Evolutionary conservation across 176 grass and related monocot genomes (phyloP), one percentile per base, ranked within the genome.

Genomic region (Panicum miliaceum): DNA sequence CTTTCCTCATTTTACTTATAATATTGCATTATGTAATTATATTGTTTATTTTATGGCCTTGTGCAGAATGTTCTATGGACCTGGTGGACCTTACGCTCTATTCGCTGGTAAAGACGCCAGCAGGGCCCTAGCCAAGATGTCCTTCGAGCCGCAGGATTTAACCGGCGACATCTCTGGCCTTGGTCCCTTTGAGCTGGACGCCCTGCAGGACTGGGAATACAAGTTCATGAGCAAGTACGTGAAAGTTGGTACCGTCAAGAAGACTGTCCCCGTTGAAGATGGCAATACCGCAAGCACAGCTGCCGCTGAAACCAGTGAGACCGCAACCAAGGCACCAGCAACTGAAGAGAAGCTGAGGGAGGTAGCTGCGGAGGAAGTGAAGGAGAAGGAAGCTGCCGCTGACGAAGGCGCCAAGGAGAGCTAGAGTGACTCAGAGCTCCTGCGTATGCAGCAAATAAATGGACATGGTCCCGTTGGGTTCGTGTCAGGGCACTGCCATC

Each of bases 211-310:
- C 37, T 98, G 93, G 91, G 93, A 98, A 51, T 90, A 95, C 84
- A 95, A 98, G 86, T 98, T 98, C 76, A 95, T 90, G 96, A 86
- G 90, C 79, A 98, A 98, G 68, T 98, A 98, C 40, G 89, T 91
- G 37, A 95, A 98, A 83, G 96, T 98, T 0, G 91, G 96, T 27
- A 92, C 92, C 10, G 62, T 97, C 86, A 97, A 94, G 90, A 92
- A 89, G 80, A 26, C 27, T 0, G 86, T 72, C 10, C 81, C 90
- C 5, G 80, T 71, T 19, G 71, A 75, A 76, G 86, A 84, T 2
- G 90, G 52, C 53, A 80, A 26, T 54, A 68, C 71, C 61, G 60
- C 81, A 53, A 84, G 64, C 81, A 69, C 64, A 14, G 16, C n/a
- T n/a, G n/a, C 85, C 22, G 74, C 82, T n/a, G 85, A 79, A 75